Conservation (phyloP, 2,329 filamentous ascomycete genomes). For the Tothia fuscella region DNA sequence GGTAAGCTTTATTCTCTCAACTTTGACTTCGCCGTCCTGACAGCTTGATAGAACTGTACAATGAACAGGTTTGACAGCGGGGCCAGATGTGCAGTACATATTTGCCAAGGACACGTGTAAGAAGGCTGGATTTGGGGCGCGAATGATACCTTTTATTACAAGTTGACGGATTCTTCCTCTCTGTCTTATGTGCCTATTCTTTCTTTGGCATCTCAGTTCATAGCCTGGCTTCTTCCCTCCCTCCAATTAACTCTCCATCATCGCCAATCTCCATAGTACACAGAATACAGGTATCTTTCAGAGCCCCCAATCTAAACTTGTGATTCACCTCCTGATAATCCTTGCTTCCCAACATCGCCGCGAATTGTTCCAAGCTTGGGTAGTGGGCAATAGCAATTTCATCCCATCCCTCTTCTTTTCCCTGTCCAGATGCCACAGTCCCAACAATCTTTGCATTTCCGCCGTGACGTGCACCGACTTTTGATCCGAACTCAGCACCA, state of each 20-base stretch:
- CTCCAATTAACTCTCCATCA: conserved; percentile 15
- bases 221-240: neutral
- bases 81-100: no score
- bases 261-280: conserved; percentile 40
- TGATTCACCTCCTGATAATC: conserved; percentile 50
- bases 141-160: no score
- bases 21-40: no score
- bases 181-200: no score
- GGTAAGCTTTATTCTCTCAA: no score
- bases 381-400: conserved; percentile 55
- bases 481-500: conserved; percentile 39
- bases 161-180: no score
- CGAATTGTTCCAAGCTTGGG: conserved; percentile 49
- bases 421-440: conserved; percentile 30
- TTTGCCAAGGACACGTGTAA: no score
- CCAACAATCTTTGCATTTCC: conserved; percentile 52
- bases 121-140: no score
- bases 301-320: conserved; percentile 37
- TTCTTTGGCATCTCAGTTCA: neutral
- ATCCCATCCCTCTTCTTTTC: conserved; percentile 36
- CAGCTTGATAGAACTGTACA: no score
- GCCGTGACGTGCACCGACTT: conserved; percentile 41
- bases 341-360: conserved; percentile 45
- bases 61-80: no score
- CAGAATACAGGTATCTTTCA: conserved; percentile 41